Evolutionary conservation across 2,329 filamentous ascomycete genomes (phyloP).

Genomic region (Hirsutella minnesotensis): DNA sequence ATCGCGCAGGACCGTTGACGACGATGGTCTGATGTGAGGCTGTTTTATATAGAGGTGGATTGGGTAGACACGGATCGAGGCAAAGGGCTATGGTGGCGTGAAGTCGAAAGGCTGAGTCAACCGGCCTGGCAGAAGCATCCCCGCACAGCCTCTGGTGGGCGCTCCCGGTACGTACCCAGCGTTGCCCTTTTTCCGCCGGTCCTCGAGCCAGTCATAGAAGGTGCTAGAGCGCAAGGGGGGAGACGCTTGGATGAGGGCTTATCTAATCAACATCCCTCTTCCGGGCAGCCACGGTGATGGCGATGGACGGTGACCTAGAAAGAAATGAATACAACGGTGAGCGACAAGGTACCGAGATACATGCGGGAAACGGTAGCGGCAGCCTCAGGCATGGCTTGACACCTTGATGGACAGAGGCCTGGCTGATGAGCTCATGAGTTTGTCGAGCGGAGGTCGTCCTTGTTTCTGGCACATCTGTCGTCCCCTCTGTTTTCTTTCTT

Average conservation of each 20-base stretch:
- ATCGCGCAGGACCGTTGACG: too few species aligned
- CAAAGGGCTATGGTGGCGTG: slow-evolving; percentile 14
- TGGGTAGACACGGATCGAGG: too few species aligned
- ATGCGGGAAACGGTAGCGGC: too few species aligned
- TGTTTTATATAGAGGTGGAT: too few species aligned
- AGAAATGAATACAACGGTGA: too few species aligned
- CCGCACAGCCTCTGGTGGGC: slow-evolving; percentile 1
- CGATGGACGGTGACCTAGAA: too few species aligned
- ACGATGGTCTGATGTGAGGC: too few species aligned
- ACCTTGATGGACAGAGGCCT: background rate
- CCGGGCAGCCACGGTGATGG: too few species aligned
- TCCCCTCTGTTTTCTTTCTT: background rate
- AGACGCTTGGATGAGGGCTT: too few species aligned
- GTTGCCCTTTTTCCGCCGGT: background rate
- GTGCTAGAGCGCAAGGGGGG: slow-evolving; percentile 5
- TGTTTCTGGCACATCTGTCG: background rate
- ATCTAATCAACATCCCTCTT: too few species aligned
- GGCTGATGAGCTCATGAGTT: background rate
- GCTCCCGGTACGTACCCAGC: slow-evolving; percentile 1
- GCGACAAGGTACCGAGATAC: too few species aligned
- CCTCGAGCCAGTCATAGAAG: slow-evolving; percentile 2
- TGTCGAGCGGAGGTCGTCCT: background rate
- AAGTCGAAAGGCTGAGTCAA: slow-evolving; percentile 21
- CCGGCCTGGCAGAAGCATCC: slow-evolving; percentile 16
- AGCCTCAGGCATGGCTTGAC: background rate